Evolutionary conservation across 2,329 filamentous ascomycete genomes (phyloP).

Genomic region (Verticillium albo-atrum): DNA sequence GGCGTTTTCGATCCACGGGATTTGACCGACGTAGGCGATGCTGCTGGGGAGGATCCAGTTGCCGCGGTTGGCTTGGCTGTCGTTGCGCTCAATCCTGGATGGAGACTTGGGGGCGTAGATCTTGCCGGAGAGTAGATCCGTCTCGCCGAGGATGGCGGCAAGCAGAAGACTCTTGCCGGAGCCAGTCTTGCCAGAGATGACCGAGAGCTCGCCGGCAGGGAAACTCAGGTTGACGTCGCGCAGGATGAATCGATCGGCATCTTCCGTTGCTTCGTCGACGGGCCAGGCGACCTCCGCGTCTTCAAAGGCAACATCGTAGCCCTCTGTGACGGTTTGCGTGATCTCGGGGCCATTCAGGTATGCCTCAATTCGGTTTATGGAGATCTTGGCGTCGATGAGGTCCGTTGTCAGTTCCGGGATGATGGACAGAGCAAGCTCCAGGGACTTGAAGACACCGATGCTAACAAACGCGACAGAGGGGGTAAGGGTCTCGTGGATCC

Average conservation of each 20-base stretch:
- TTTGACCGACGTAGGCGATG: conserved; percentile 73
- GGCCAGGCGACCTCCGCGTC: conserved; percentile 72
- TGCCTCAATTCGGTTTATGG: conserved; percentile 64
- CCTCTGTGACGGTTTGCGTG: conserved; percentile 45
- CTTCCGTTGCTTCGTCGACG: conserved; percentile 53
- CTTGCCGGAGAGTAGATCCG: conserved; percentile 60
- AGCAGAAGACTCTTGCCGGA: conserved; percentile 74
- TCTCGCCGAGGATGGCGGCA: conserved; percentile 70
- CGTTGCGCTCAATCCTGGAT: conserved; percentile 45
- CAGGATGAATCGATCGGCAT: conserved; percentile 59
- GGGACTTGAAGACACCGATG: conserved; percentile 67
- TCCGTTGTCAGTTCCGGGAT: conserved; percentile 71
- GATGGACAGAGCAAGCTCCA: conserved; percentile 67
- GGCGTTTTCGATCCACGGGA: conserved; percentile 82
- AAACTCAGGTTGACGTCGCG: conserved; percentile 62
- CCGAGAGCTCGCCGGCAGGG: conserved; percentile 63
- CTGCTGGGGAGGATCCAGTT: conserved; percentile 68
- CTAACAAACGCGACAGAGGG: conserved; percentile 78
- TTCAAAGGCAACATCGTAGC: conserved; percentile 60
- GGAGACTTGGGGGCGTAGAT: conserved; percentile 52
- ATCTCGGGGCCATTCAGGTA: conserved; percentile 67
- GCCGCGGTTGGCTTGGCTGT: conserved; percentile 54
- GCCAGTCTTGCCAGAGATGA: conserved; percentile 74
- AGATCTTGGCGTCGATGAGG: conserved; percentile 68
- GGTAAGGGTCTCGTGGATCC: conserved; percentile 56